Evolutionary conservation across 2,329 filamentous ascomycete species (phyloP).

Genomic region (Hymenoscyphus salicellus): DNA sequence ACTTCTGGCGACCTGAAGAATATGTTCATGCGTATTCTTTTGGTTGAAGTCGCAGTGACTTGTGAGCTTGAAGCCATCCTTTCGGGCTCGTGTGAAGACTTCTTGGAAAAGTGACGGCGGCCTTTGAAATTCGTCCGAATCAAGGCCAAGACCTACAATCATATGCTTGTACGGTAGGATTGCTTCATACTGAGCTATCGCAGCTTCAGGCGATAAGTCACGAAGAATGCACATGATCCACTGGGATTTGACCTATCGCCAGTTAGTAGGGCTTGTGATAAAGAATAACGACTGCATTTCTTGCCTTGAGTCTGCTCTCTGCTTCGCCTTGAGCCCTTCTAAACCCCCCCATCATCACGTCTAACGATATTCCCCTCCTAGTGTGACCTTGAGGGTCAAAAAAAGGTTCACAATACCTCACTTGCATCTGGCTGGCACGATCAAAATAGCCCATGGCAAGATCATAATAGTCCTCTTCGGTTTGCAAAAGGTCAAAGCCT

Average conservation of each 20-base stretch:
- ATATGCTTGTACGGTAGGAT: constrained; percentile 33
- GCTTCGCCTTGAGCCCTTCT: constrained; percentile 57
- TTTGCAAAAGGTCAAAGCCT: constrained; percentile 65
- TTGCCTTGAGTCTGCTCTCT: constrained; percentile 57
- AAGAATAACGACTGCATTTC: constrained; percentile 21
- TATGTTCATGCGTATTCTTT: constrained; percentile 65
- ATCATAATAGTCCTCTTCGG: constrained; percentile 65
- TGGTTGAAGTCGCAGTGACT: constrained; percentile 64
- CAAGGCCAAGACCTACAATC: constrained; percentile 60
- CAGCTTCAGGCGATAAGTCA: constrained; percentile 60
- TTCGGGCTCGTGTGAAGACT: constrained; percentile 54
- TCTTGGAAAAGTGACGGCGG: constrained; percentile 57
- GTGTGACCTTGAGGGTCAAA: constrained; percentile 76
- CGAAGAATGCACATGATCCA: constrained; percentile 70
- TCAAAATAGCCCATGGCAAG: constrained; percentile 69
- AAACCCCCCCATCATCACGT: constrained; percentile 62
- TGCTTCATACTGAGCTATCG: constrained; percentile 44
- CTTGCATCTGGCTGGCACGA: constrained; percentile 58
- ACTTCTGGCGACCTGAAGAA: constrained; percentile 45
- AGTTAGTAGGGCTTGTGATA: constrained; percentile 4
- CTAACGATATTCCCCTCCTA: constrained; percentile 57
- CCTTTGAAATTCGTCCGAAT: constrained; percentile 55
- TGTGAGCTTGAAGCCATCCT: constrained; percentile 56
- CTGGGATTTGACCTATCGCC: constrained; percentile 41
- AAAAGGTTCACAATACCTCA: constrained; percentile 71